Evolutionary conservation across 108 stramenopile species (phyloP).

Genomic region (Hondaea fermentalgiana): DNA sequence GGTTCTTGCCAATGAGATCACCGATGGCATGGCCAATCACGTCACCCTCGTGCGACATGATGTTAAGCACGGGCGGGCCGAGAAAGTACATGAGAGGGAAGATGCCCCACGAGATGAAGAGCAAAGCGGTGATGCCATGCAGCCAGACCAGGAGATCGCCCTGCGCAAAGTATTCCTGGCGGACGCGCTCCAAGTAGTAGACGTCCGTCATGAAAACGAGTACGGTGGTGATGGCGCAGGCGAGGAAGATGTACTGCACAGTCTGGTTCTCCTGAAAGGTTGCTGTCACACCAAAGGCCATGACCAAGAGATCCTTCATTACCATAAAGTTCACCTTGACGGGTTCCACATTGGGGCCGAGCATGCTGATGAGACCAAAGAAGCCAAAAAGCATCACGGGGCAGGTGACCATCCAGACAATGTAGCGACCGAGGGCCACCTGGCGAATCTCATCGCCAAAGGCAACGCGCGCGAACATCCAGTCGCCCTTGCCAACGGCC

Average conservation of each 20-base stretch:
- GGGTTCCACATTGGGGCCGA: not conserved
- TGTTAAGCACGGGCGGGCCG: not conserved
- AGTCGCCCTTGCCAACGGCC: not conserved
- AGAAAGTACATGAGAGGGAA: not conserved
- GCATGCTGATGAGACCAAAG: not conserved
- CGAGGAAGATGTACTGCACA: not conserved
- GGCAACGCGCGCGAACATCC: not conserved
- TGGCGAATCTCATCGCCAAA: not conserved
- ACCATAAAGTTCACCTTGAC: not conserved
- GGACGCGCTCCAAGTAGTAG: not conserved
- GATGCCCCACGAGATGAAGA: conserved; percentile 17
- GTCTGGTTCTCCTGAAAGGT: not conserved
- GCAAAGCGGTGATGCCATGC: not conserved
- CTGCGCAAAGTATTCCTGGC: not conserved
- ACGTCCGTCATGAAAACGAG: not conserved
- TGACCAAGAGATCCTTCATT: not conserved
- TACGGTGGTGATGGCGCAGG: not conserved
- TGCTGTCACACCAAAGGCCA: not conserved
- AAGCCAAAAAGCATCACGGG: not conserved
- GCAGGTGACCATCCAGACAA: not conserved
- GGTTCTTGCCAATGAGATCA: not conserved
- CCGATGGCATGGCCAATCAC: not conserved
- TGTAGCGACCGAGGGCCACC: not conserved
- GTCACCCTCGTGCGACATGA: not conserved
- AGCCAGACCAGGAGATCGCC: not conserved